Evolutionary conservation across 768 basidiomycete species (phyloP).

Genomic region (Serendipita indica): DNA sequence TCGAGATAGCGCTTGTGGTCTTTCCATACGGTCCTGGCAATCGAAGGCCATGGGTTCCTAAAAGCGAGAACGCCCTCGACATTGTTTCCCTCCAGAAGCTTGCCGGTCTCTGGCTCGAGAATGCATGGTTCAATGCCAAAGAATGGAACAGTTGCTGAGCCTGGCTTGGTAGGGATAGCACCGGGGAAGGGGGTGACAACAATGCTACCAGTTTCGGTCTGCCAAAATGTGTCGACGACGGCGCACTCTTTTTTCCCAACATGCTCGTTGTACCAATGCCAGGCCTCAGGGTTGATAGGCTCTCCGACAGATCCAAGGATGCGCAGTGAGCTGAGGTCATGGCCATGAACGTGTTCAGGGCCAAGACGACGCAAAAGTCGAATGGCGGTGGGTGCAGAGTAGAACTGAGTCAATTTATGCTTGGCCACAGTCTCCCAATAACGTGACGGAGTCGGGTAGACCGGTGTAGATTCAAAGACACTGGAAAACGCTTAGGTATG

Average conservation of each 20-base stretch:
- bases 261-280: constrained; percentile 97
- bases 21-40: constrained; percentile 81
- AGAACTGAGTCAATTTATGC: constrained; percentile 91
- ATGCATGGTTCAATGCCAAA: constrained; percentile 85
- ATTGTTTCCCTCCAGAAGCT: constrained; percentile 57
- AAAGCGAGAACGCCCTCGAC: constrained; percentile 87
- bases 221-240: constrained; percentile 90
- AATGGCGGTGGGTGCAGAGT: constrained; percentile 90
- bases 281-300: constrained; percentile 97
- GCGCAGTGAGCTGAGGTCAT: constrained; percentile 71
- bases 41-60: constrained; percentile 83
- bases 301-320: constrained; percentile 91
- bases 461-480: constrained; percentile 92
- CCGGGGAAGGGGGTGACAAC: constrained; percentile 93
- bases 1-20: constrained; percentile 82
- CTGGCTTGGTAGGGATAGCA: constrained; percentile 90
- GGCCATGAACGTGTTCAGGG: constrained; percentile 63
- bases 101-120: constrained; percentile 68
- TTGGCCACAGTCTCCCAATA: constrained; percentile 96
- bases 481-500: constrained; percentile 19
- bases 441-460: constrained; percentile 89
- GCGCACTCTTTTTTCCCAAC: constrained; percentile 81
- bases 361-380: constrained; percentile 78
- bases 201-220: constrained; percentile 96
- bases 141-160: constrained; percentile 94